A percentile compares a stretch with the other conserved stretches of the same genome.
phyloP scores from a whole-genome alignment of 805 yeast genomes.

The Wickerhamiella azymoides region DNA sequence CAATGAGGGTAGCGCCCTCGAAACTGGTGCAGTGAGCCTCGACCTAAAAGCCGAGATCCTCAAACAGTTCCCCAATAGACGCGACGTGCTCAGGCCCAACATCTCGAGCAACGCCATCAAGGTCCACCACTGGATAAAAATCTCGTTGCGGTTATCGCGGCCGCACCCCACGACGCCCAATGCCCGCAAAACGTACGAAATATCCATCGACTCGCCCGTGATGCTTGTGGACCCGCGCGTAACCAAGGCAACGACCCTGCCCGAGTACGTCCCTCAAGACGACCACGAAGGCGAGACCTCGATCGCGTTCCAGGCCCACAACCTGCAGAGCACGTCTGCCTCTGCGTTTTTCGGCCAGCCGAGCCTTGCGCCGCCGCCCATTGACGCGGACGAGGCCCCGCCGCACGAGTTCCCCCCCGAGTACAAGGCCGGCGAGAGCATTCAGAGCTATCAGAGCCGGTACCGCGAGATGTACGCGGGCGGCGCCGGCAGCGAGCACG shows the following conservation, averaged over 20 bases:
- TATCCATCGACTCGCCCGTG: conserved; percentile 88
- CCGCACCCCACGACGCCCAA: conserved; percentile 33
- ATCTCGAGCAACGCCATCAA: conserved; percentile 68
- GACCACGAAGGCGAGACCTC: conserved; percentile 21
- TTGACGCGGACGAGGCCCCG: conserved; percentile 32
- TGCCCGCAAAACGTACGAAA: conserved; percentile 84
- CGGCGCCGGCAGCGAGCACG: too few species aligned
- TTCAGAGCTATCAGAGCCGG: conserved; percentile 14
- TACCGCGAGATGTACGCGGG: conserved; percentile 12
- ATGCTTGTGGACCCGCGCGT: conserved; percentile 60
- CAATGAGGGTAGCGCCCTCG: conserved; percentile 12
- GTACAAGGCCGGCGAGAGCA: conserved; percentile 12
- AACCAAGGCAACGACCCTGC: conserved; percentile 25
- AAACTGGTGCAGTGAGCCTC: conserved; percentile 44
- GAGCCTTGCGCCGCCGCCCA: conserved; percentile 50
- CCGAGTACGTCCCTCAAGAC: conserved; percentile 21
- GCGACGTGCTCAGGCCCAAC: conserved; percentile 61
- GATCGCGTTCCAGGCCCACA: conserved; percentile 10
- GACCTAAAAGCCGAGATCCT: conserved; percentile 85
- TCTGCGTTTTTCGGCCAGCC: conserved; percentile 42
- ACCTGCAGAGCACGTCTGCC: conserved; percentile 25
- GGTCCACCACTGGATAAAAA: conserved; percentile 90
- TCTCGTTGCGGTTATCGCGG: conserved; percentile 66
- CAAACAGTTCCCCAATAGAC: conserved; percentile 41
- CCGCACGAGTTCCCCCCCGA: conserved; percentile 26